Evolutionary conservation across 306 rosid species (phyloP).

Genomic region (Acacia melanoxylon): DNA sequence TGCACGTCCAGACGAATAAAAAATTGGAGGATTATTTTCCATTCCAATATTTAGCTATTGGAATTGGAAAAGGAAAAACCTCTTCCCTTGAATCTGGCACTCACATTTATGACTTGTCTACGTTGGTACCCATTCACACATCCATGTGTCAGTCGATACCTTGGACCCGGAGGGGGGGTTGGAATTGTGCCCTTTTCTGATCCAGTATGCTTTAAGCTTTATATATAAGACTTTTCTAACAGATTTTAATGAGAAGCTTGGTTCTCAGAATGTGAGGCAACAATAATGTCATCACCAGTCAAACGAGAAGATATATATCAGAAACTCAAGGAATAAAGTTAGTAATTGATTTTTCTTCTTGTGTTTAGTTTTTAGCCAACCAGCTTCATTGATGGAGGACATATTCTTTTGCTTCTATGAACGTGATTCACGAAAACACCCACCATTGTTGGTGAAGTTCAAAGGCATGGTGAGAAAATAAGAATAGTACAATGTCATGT

Average conservation of each 20-base stretch:
- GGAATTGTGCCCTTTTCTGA: slow-evolving; percentile 9
- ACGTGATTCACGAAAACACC: not conserved
- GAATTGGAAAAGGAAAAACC: not conserved
- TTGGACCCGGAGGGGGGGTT: no score
- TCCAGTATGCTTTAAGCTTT: not conserved
- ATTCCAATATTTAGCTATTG: not conserved
- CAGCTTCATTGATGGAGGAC: not conserved
- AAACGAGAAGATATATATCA: slow-evolving; percentile 19
- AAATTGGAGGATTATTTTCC: not conserved
- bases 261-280: not conserved
- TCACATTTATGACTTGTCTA: not conserved
- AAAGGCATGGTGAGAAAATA: not conserved
- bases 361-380: not conserved
- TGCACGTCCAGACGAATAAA: not conserved
- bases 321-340: slow-evolving; percentile 25
- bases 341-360: not conserved
- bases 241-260: not conserved
- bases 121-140: not conserved
- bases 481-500: not conserved
- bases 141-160: not conserved
- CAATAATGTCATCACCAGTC: not conserved
- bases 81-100: not conserved
- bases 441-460: not conserved
- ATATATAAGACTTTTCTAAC: not conserved
- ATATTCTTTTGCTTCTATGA: not conserved